Evolutionary conservation across 2,329 filamentous ascomycete genomes (phyloP), one percentile per base, ranked within the genome.

Genomic region (Chrysosporium keratinophilum): DNA sequence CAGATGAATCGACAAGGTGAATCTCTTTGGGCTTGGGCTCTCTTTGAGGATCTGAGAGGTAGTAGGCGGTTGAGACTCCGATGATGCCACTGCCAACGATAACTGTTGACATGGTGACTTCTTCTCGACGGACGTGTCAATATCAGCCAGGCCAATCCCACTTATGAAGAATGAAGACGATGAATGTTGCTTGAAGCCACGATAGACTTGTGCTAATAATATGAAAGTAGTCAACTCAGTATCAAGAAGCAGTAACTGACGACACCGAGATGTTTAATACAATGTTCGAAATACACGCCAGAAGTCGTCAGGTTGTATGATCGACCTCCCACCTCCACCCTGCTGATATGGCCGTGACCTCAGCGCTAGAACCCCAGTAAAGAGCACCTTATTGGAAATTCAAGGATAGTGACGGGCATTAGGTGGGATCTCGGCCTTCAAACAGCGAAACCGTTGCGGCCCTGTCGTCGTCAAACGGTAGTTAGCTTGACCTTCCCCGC

Each of bases 61-160:
- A 88, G 68, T 84, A 88, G n/a, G 84, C 83, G 10, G 81, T 84
- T 1, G 82, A 81, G 34, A 80, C 71, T 56, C 84, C 84, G 50
- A 88, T 84, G 61, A 88, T 84, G 44, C 84, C 84, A 43, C 80
- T 77, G 54, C 84, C 85, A 35, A 88, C 66, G 50, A 87, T 85
- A 12, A 86, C 76, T 1, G 80, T 86, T 11, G 74, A 65, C 60
- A 78, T 72, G 67, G 70, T 75, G 20, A 11, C 50, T 28, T 28
- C 23, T 28, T 28, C 7, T 28, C 23, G 7, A 28, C 7, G 3
- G 23, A 28, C 23, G 23, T 10, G 10, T 31, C 34, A 17, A 20
- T 17, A 33, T 15, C 15, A 11, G 39, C 11, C n/a, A 1, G 28
- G 31, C n/a, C n/a, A 14, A n/a, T 12, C n/a, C 4, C 15, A 15